A percentile compares a stretch with the other conserved stretches of the same genome.
Conservation (phyloP, 768 basidiomycete species). For the Russula ochroleuca region DNA sequence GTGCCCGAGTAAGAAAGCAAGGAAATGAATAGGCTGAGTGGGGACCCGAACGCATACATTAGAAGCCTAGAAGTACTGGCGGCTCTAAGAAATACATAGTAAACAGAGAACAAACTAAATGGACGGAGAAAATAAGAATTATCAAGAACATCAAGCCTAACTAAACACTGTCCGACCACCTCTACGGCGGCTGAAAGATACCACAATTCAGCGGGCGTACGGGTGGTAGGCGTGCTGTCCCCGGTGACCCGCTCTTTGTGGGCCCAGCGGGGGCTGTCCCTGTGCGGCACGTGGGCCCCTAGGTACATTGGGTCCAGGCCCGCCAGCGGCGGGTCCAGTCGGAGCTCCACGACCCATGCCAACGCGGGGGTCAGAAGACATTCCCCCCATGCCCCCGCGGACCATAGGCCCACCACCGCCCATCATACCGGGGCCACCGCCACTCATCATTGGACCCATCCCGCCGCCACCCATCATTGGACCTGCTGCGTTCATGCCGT, state of each 20-base stretch:
- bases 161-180: conserved; percentile 7
- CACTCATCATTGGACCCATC: conserved; percentile 33
- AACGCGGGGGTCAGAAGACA: conserved; percentile 27
- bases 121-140: conserved; percentile 9
- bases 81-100: conserved; percentile 15
- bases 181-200: conserved; percentile 13
- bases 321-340: conserved; percentile 21
- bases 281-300: conserved; percentile 31
- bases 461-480: conserved; percentile 35
- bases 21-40: neutral
- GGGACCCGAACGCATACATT: conserved; percentile 16
- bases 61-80: conserved; percentile 16
- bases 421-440: conserved; percentile 33
- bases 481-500: conserved; percentile 37
- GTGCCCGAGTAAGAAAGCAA: neutral
- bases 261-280: conserved; percentile 27
- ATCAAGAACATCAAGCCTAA: conserved; percentile 7
- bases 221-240: conserved; percentile 36
- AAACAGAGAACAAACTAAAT: conserved; percentile 4
- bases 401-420: conserved; percentile 27
- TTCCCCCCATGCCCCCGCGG: conserved; percentile 28
- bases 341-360: conserved; percentile 26
- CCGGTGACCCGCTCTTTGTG: conserved; percentile 31
- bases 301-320: conserved; percentile 29
- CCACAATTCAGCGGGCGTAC: conserved; percentile 32